Base-by-base conservation (phyloP, 1,284 basidiomycete species). In the Melampsora abietis-canadensis region DNA sequence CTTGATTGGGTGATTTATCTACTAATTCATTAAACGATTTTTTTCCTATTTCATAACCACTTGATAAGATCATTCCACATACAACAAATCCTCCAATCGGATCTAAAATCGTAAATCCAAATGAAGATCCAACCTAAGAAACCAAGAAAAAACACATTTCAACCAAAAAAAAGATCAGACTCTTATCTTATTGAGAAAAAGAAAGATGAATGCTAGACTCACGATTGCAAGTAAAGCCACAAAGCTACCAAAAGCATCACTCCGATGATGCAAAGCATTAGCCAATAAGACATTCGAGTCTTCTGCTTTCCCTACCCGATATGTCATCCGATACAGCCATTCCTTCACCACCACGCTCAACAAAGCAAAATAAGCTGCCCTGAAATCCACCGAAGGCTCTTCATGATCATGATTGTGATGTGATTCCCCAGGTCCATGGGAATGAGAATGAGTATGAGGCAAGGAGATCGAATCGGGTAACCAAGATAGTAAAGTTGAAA, bases 321-420 rank as follows among this genome's bases (percentile, higher is more conserved):
- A 90, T 65, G 93, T 96, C 65, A 89, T 84, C 69, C 92, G 85
- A 82, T 94, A 98, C 31, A 98, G 83, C 89, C 90, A 96, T 83
- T 98, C 96, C 81, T 98, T 98, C 77, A 88, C 83, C 0, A 91
- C 76, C 2, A 98, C 88, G 77, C 90, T 89, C 44, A 89, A 81
- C 0, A 89, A 87, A 0, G 95, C 95, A 79, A 97, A 95, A 92
- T 94, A 97, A 64, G 94, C 93, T 21, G 96, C 95, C 79, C 97
- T 94, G 19, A 92, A 91, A 81, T 97, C 94, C 5, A 97, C 86
- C n/a, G 84, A 76, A 0, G n/a, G n/a, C n/a, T n/a, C n/a, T n/a
- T n/a, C n/a, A n/a, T 63, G 65, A 10, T 76, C 78, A 12, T 68
- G 67, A 24, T 37, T 19, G n/a, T n/a, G n/a, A 60, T 60, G 67